Conservation (phyloP, 2,329 filamentous ascomycete genomes). For the Onygenales sp. region DNA sequence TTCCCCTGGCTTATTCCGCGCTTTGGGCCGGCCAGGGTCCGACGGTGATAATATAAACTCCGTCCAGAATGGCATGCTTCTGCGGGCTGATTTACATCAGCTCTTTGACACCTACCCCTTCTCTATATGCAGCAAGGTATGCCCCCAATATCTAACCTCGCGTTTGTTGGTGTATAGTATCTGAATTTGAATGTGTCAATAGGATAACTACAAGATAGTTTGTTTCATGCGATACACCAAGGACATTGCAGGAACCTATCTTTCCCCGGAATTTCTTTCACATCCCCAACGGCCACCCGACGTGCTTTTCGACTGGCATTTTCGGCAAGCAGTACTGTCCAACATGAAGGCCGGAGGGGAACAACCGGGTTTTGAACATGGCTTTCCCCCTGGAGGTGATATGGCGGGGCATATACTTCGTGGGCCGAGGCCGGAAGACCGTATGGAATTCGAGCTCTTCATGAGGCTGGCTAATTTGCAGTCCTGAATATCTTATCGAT, state of each 20-base stretch:
- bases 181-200: background rate
- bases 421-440: slow-evolving; percentile 13
- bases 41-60: no score
- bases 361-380: background rate
- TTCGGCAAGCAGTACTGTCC: slow-evolving; percentile 3
- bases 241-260: slow-evolving; percentile 1
- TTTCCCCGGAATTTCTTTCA: background rate
- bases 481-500: no score
- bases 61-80: no score
- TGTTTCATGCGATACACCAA: background rate
- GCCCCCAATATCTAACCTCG: background rate
- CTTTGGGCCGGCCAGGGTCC: background rate
- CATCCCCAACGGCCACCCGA: background rate
- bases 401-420: slow-evolving; percentile 3
- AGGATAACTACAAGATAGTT: slow-evolving; percentile 3
- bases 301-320: slow-evolving; percentile 2
- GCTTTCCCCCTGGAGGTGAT: background rate
- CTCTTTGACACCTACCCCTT: background rate
- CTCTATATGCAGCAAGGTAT: background rate
- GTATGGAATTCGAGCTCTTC: slow-evolving; percentile 13
- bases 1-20: background rate
- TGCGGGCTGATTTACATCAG: no score
- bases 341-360: background rate
- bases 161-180: background rate
- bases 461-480: slow-evolving; percentile 2